Conservation (phyloP, 2,329 filamentous ascomycete species). For the Aotearoamyces nothofagi region DNA sequence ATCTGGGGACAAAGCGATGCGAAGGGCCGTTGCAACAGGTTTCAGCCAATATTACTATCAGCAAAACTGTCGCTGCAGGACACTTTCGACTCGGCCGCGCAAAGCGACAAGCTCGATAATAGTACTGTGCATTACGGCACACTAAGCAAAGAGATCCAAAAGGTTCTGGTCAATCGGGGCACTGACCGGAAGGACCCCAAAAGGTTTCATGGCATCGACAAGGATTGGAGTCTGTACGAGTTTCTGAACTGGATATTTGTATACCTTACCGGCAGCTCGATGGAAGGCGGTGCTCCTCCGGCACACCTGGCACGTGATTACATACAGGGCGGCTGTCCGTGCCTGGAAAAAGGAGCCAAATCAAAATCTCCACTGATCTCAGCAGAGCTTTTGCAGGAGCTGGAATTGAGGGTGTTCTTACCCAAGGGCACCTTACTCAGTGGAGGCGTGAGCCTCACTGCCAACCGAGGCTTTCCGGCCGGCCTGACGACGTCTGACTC, state of each 20-base stretch:
- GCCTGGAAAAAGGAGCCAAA: constrained; percentile 13
- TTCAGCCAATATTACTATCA: constrained; percentile 48
- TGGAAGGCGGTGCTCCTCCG: constrained; percentile 1
- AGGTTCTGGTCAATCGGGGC: constrained; percentile 10
- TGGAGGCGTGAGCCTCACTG: constrained; percentile 37
- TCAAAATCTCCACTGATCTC: constrained; percentile 22
- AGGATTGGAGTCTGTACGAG: constrained; percentile 3
- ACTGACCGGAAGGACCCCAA: constrained; percentile 2
- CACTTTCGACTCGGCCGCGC: constrained; percentile 41
- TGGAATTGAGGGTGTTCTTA: constrained; percentile 38
- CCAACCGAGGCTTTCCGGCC: constrained; percentile 22
- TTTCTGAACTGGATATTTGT: constrained; percentile 4
- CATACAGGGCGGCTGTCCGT: constrained; percentile 11
- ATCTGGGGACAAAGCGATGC: constrained; percentile 33
- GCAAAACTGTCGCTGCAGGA: constrained; percentile 39
- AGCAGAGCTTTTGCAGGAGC: constrained; percentile 23
- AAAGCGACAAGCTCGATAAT: constrained; percentile 42
- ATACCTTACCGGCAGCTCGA: constrained; percentile 3
- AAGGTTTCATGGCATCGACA: constrained; percentile 2
- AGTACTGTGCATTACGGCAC: constrained; percentile 65
- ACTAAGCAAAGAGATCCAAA: constrained; percentile 49
- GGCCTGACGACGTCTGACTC: constrained; percentile 9
- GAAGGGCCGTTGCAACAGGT: constrained; percentile 44
- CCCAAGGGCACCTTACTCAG: constrained; percentile 58
- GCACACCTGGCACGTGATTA: constrained; percentile 2